Evolutionary conservation across 345 rosid genomes (phyloP).

Genomic region (Carallia pectinifolia): DNA sequence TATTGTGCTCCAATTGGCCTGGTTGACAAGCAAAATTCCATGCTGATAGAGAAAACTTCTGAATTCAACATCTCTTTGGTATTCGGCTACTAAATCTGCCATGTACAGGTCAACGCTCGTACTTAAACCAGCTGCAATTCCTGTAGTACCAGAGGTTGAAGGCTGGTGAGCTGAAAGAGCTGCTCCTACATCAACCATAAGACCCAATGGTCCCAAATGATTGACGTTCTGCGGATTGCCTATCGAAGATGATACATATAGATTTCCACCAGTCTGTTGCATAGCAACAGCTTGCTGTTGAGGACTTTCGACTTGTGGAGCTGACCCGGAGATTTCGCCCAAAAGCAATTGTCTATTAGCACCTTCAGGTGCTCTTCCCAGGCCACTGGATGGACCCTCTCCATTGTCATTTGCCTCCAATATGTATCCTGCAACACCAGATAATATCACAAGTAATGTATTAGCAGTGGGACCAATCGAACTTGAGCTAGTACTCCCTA

Average conservation of each 20-base stretch:
- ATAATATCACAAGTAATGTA: constrained; percentile 1
- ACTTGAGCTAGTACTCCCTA: neutral
- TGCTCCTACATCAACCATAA: neutral
- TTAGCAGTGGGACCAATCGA: too few species aligned
- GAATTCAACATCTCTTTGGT: constrained; percentile 7
- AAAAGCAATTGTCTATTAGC: neutral
- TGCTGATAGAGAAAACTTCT: constrained; percentile 7
- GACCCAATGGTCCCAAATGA: neutral
- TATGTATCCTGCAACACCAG: constrained; percentile 7
- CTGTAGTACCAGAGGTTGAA: neutral
- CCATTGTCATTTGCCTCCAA: neutral
- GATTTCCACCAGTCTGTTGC: constrained; percentile 2
- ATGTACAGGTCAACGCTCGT: neutral
- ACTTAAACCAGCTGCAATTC: neutral
- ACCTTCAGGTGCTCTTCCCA: constrained; percentile 18
- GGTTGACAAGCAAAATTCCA: neutral
- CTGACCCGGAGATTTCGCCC: constrained; percentile 12
- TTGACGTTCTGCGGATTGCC: neutral
- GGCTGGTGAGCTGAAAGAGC: neutral
- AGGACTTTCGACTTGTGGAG: too few species aligned
- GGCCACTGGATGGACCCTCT: neutral
- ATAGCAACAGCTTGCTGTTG: neutral
- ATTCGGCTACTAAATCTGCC: constrained; percentile 1
- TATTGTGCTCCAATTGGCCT: neutral
- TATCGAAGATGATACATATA: neutral